Conservation (phyloP, 192 early-diverging fungal species). For the Rhizoclosmatium globosum region DNA sequence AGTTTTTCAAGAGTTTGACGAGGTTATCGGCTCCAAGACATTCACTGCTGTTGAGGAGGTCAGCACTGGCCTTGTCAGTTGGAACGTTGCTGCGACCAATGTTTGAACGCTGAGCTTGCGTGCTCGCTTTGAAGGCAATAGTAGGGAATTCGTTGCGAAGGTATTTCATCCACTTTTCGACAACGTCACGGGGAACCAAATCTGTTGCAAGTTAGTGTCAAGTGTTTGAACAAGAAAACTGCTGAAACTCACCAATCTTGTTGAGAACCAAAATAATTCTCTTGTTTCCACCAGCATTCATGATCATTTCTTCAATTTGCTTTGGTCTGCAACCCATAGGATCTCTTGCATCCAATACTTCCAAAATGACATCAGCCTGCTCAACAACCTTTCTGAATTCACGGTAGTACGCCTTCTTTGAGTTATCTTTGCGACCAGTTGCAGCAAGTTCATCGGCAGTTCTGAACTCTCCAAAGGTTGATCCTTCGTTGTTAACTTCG, state of each 20-base stretch:
- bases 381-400: conserved; percentile 98
- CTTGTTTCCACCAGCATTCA: conserved; percentile 88
- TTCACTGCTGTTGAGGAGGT: conserved; percentile 77
- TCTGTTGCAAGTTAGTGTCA: conserved; percentile 59
- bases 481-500: conserved; percentile 47
- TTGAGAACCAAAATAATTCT: conserved; percentile 94
- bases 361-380: conserved; percentile 97
- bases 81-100: conserved; percentile 77
- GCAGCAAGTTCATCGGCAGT: conserved; percentile 33
- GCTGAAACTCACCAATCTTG: conserved; percentile 81
- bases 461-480: conserved; percentile 45
- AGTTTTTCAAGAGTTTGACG: conserved; percentile 96
- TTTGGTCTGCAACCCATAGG: conserved; percentile 92
- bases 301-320: conserved; percentile 92
- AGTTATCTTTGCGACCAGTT: conserved; percentile 91
- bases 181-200: conserved; percentile 92
- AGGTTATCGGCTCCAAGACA: conserved; percentile 93
- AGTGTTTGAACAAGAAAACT: conserved; percentile 10
- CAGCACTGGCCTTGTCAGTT: conserved; percentile 64
- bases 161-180: conserved; percentile 94
- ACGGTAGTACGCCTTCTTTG: conserved; percentile 93
- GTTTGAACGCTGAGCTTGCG: conserved; percentile 90
- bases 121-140: conserved; percentile 97
- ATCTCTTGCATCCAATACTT: conserved; percentile 96
- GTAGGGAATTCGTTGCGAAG: conserved; percentile 97